A percentile compares a stretch with the other conserved stretches of the same genome.
Evolutionary conservation across 805 yeast genomes (phyloP).

Genomic region (Kurtzmaniella fragi): DNA sequence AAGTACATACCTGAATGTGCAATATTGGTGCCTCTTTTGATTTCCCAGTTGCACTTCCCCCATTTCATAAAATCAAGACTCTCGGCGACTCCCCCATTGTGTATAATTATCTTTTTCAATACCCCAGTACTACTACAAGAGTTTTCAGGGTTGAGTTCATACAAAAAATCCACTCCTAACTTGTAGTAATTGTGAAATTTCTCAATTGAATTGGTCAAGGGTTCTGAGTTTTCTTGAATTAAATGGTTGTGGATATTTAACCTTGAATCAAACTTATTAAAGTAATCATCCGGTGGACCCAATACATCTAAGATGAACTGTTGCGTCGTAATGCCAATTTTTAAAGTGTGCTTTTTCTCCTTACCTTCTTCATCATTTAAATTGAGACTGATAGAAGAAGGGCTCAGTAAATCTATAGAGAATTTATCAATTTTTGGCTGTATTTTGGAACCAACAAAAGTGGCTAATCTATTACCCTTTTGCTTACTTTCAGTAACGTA

Average conservation of each 20-base stretch:
- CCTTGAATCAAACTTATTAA: slow-evolving; percentile 42
- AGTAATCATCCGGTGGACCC: slow-evolving; percentile 56
- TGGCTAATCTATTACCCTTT: not conserved
- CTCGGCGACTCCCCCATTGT: slow-evolving; percentile 47
- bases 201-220: slow-evolving; percentile 7
- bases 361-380: slow-evolving; percentile 5
- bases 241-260: slow-evolving; percentile 35
- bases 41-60: slow-evolving; percentile 44
- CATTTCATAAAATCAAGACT: slow-evolving; percentile 51
- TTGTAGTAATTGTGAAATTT: slow-evolving; percentile 55
- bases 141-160: slow-evolving; percentile 29
- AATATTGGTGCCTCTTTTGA: slow-evolving; percentile 11
- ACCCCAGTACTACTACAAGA: slow-evolving; percentile 20
- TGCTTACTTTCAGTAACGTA: not conserved
- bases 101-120: slow-evolving; percentile 44
- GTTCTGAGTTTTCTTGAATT: slow-evolving; percentile 2
- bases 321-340: slow-evolving; percentile 43
- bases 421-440: slow-evolving; percentile 8
- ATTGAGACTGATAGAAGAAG: slow-evolving; percentile 14
- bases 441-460: slow-evolving; percentile 1
- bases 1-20: slow-evolving; percentile 28
- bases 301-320: slow-evolving; percentile 42
- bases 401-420: slow-evolving; percentile 14
- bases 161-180: slow-evolving; percentile 51
- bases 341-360: slow-evolving; percentile 10